Base-by-base conservation (phyloP, 2,329 filamentous ascomycete genomes). In the Leptographium radiaticola region DNA sequence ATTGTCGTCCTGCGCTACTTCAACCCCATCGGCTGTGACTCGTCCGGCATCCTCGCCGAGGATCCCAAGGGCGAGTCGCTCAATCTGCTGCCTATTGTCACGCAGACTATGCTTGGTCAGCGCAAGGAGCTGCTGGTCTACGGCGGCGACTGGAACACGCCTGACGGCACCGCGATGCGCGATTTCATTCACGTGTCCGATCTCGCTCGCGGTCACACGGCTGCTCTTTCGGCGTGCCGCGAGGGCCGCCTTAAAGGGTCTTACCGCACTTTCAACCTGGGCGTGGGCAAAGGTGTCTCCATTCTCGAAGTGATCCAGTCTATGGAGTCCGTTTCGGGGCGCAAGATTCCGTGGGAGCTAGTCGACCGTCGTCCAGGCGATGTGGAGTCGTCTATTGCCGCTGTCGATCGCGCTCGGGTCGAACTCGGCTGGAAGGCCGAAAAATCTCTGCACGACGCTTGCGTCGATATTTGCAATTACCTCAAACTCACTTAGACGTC, bases 141-240 rank as follows among this genome's bases (percentile, higher is more conserved):
- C 58, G 82, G 82, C 9, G 73, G 72, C 3, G 80, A 86, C 64
- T 86, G 81, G 75, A 73, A 81, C 54, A 85, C 82, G 0, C 68
- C 71, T 5, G 82, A 86, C 59, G 81, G 82, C 16, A 84, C 81
- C 0, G 80, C 80, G 1, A 73, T 85, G 43, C 76, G 82, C 44
- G 82, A 86, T 64, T 86, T 83, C 62, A 83, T 85, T 58, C 81
- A 85, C 59, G 81, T 84, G 40, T 76, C 75, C 16, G 82, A 85
- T 64, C 72, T 86, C 46, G 81, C 81, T 7, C 71, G 76, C 44
- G 81, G 79, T 6, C 82, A 86, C 64, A 74, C 48, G 33, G 53
- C 53, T 3, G 53, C 53, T 2, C 43, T 84, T 40, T 79, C 81
- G 8, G 82, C 82, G 47, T 57, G 50, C 34, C 31, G 49, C 53